Base-by-base conservation (phyloP, 2,329 filamentous ascomycete species). In the Bipolaris bicolor region DNA sequence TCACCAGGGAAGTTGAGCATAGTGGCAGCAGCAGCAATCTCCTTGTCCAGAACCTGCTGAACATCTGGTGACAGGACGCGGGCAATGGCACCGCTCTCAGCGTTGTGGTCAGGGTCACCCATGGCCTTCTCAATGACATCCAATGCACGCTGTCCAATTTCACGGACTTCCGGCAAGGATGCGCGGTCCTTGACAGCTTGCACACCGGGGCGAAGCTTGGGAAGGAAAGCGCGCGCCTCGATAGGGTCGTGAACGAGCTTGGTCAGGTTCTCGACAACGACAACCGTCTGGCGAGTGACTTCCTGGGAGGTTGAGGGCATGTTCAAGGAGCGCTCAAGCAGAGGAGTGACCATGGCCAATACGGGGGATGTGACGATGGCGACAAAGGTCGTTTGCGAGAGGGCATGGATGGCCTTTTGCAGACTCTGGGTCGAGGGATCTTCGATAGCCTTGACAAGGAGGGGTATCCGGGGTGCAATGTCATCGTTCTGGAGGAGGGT, bases 341-440 rank as follows among this genome's bases (percentile, higher is more conserved):
- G 89, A 44, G 95, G 95, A 1, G 95, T 99, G 53, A 99, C 85
- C 54, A 99, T 87, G 16, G 95, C 95, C 56, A 99, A 86, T 5
- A 98, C 94, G 9, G 95, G 95, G 7, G 94, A 97, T 11, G 92
- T 97, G 68, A 99, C 95, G 63, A 96, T 85, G 54, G 95, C 93
- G 51, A 99, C 95, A 68, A 99, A 99, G n/a, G 95, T 99, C 10
- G 95, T 99, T 81, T 96, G 92, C 3, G 93, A 97, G 44, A 99
- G 84, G 44, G 93, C 95, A 74, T 97, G 95, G 64, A 99, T 98
- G 31, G 95, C 93, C 82, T 97, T 97, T 76, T 97, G 91, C 54
- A 96, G 84, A 26, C 90, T 92, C 77, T 96, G 88, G 13, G 90
- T 83, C 10, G 92, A 97, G 5, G 95, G 95, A 69, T 97, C 88